A percentile compares a stretch with the other conserved stretches of the same genome.
These are phyloP conservation scores for Ceriops zippeliana DNA, from an alignment of 345 rosid genomes.

Conservation along the genomic window DNA sequence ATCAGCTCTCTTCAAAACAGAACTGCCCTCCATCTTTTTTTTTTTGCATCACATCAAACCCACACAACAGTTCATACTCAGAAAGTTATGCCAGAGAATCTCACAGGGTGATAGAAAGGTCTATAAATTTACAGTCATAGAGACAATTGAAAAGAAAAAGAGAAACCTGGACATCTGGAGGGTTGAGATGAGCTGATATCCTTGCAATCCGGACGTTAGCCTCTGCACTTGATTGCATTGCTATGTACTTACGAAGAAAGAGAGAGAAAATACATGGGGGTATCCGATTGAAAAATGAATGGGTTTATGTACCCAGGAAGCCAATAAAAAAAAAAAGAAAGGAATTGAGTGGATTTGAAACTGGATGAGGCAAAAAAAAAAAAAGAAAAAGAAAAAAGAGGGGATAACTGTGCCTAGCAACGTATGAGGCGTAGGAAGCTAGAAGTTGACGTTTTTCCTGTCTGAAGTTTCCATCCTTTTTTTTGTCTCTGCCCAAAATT, in stretches of 20 bases:
- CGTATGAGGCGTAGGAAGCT: conserved; percentile 33
- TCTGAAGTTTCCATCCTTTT: neutral
- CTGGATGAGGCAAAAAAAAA: neutral
- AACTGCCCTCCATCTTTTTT: conserved; percentile 44
- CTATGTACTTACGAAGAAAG: neutral
- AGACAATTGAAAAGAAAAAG: conserved; percentile 7
- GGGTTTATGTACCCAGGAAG: conserved; percentile 12
- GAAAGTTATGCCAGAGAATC: neutral
- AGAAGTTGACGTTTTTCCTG: conserved; percentile 41
- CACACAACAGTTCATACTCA: neutral
- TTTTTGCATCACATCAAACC: neutral
- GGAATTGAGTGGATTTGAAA: neutral
- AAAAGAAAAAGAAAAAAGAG: neutral
- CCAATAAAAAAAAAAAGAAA: too few species aligned
- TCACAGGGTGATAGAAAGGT: neutral
- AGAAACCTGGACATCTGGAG: conserved; percentile 49
- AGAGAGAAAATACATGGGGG: neutral
- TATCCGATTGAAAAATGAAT: conserved; percentile 6
- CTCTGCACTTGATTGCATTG: conserved; percentile 47
- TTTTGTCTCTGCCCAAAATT: conserved; percentile 1
- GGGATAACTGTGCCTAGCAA: conserved; percentile 19
- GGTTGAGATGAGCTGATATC: conserved; percentile 60
- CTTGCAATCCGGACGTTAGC: conserved; percentile 58
- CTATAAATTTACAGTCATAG: neutral
- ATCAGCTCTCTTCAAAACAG: conserved; percentile 38